Evolutionary conservation across 2,329 filamentous ascomycete genomes (phyloP).

Genomic region (Hawksworthiomyces lignivorus): DNA sequence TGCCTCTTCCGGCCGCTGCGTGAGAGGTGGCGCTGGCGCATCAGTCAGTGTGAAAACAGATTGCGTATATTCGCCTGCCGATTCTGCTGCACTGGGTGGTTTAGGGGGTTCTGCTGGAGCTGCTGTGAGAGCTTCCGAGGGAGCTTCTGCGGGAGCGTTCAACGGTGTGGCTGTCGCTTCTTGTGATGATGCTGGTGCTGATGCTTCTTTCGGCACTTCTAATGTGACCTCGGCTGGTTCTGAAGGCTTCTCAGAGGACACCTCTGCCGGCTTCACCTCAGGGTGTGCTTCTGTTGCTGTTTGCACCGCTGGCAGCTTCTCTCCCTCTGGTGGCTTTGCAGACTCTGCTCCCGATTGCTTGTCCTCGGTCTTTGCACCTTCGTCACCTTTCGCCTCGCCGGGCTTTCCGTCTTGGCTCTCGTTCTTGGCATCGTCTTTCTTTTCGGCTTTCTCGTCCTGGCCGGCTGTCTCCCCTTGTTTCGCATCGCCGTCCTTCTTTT

Average conservation of each 20-base stretch:
- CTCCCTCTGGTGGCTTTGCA: not conserved
- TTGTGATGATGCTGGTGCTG: not conserved
- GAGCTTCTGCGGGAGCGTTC: not conserved
- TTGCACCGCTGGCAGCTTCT: not conserved
- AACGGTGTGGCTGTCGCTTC: not conserved
- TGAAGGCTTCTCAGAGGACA: no score
- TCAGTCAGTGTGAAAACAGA: no score
- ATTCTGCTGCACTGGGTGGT: no score
- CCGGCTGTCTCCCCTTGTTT: not conserved
- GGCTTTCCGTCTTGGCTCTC: not conserved
- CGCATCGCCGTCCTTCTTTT: not conserved
- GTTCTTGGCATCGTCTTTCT: not conserved
- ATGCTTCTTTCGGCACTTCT: not conserved
- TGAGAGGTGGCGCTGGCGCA: no score
- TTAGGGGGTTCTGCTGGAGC: no score
- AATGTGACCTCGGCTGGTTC: no score
- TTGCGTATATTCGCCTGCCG: no score
- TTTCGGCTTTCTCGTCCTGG: not conserved
- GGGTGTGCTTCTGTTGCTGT: not conserved
- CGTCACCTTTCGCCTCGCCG: not conserved
- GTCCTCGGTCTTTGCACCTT: not conserved
- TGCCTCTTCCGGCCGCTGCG: no score
- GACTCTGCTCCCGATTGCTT: not conserved
- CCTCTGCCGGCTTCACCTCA: no score
- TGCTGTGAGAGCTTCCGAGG: not conserved